These are phyloP conservation scores for Symmetrospora coprosmae DNA, from an alignment of 768 basidiomycete genomes.

Conservation along the genomic window DNA sequence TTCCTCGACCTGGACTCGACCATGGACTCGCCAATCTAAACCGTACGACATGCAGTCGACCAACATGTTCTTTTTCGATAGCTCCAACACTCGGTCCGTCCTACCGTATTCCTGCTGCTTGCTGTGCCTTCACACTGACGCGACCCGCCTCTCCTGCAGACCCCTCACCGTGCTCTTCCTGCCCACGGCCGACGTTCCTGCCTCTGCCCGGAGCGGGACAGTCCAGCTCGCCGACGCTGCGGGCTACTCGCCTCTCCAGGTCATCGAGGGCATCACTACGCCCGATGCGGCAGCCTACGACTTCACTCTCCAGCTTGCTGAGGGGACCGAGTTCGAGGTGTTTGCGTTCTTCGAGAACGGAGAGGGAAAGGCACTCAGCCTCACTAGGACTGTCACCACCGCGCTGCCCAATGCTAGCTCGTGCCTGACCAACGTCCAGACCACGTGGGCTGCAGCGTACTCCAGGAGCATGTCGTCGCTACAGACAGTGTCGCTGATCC, in stretches of 20 bases:
- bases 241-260: slow-evolving; percentile 21
- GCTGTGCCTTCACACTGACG: neutral
- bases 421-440: slow-evolving; percentile 13
- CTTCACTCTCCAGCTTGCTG: slow-evolving; percentile 23
- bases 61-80: slow-evolving; percentile 28
- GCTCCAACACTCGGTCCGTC: neutral
- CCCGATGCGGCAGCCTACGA: slow-evolving; percentile 22
- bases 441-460: slow-evolving; percentile 1
- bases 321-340: slow-evolving; percentile 27
- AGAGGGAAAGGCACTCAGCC: slow-evolving; percentile 26
- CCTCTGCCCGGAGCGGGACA: slow-evolving; percentile 9
- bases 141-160: neutral
- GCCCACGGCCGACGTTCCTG: slow-evolving; percentile 14
- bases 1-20: too few relatives aligned
- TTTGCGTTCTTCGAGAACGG: slow-evolving; percentile 29
- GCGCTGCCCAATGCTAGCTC: slow-evolving; percentile 19
- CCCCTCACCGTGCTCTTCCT: slow-evolving; percentile 28
- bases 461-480: neutral
- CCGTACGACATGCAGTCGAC: too few relatives aligned
- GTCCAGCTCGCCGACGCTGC: slow-evolving; percentile 14
- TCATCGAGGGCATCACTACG: slow-evolving; percentile 24
- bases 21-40: too few relatives aligned
- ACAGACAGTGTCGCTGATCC: too few relatives aligned
- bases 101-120: neutral
- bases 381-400: slow-evolving; percentile 21